A percentile compares a stretch with the other conserved stretches of the same genome.
phyloP scores from a whole-genome alignment of 305 asterid species.

The Fraxinus paxiana region DNA sequence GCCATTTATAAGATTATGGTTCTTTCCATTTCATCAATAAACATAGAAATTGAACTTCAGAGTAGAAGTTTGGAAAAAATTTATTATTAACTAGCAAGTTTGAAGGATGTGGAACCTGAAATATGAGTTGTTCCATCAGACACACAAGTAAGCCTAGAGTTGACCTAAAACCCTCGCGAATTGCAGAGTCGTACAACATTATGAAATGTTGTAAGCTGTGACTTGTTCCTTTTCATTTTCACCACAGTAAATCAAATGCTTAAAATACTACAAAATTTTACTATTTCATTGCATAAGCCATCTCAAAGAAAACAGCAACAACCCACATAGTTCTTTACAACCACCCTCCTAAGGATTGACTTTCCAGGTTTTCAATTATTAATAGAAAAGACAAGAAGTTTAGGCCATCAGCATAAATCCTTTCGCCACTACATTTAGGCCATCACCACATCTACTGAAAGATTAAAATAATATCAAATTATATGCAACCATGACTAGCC shows the following conservation, averaged over 20 bases:
- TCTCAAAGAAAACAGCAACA: background rate
- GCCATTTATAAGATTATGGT: background rate
- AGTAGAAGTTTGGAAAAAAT: background rate
- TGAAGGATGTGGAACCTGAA: background rate
- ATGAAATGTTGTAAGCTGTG: background rate
- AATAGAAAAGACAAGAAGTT: background rate
- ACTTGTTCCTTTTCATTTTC: background rate
- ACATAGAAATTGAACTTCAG: constrained; percentile 1
- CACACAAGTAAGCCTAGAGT: constrained; percentile 5
- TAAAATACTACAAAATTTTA: background rate
- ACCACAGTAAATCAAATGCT: background rate
- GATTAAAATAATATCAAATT: background rate
- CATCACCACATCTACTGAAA: background rate
- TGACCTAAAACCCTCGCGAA: background rate
- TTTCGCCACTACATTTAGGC: background rate
- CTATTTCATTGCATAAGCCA: background rate
- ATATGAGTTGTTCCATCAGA: background rate
- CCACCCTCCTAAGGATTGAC: background rate
- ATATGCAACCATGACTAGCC: background rate
- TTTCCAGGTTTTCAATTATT: background rate
- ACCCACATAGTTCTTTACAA: background rate
- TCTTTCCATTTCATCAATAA: background rate
- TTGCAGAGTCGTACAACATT: background rate
- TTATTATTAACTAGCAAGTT: constrained; percentile 3
- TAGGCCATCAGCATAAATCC: background rate